Percentiles rank a stretch among this genome's conserved stretches.
Conservation (phyloP, 2,329 filamentous ascomycete genomes). For the Beauveria bassiana region DNA sequence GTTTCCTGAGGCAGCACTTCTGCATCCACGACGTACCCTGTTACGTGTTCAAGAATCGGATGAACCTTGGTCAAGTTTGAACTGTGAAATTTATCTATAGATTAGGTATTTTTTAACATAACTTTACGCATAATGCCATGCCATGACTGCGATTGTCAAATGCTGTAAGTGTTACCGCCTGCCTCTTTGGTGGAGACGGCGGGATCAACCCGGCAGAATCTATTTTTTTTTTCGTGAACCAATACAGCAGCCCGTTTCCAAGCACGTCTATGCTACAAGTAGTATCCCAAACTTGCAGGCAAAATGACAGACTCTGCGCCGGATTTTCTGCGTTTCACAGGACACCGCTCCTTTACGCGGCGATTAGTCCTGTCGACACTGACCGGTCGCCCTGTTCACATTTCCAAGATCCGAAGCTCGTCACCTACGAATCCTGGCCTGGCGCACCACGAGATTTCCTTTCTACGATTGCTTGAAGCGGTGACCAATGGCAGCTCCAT, state of each 20-base stretch:
- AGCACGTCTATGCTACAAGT: neutral
- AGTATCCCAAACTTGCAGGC: constrained; percentile 11
- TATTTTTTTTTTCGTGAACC: constrained; percentile 23
- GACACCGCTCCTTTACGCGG: constrained; percentile 73
- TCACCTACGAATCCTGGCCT: constrained; percentile 85
- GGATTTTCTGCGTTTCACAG: constrained; percentile 67
- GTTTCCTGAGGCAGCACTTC: neutral
- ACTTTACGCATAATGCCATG: neutral
- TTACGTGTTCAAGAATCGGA: neutral
- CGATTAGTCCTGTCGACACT: constrained; percentile 86
- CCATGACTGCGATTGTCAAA: neutral
- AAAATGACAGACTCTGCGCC: constrained; percentile 38
- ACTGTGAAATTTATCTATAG: neutral
- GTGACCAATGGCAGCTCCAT: constrained; percentile 93
- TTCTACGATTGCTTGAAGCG: constrained; percentile 86
- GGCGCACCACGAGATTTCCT: constrained; percentile 86
- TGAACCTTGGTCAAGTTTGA: neutral
- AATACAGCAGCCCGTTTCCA: neutral
- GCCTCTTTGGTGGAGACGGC: constrained; percentile 6
- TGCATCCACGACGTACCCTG: constrained; percentile 11
- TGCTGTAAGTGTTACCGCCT: constrained; percentile 22
- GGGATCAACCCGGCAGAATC: constrained; percentile 27
- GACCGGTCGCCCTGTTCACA: constrained; percentile 80
- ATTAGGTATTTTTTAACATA: neutral
- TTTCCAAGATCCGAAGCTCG: constrained; percentile 85